Evolutionary conservation across 176 grass and related monocot species (phyloP).

Genomic region (Ensete ventricosum): DNA sequence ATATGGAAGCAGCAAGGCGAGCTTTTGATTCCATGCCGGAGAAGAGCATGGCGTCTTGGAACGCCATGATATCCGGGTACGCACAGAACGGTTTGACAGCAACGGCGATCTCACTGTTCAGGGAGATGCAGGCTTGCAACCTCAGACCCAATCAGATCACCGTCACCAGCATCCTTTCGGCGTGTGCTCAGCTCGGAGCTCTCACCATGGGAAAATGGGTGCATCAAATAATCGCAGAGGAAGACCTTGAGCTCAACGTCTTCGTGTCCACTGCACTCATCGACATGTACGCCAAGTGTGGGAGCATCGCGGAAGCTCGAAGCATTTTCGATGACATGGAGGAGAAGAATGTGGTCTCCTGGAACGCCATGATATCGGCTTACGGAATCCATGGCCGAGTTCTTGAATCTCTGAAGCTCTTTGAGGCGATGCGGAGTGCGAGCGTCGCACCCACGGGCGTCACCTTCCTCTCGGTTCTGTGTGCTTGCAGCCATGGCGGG

Average conservation of each 20-base stretch:
- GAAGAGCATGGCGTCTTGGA: slow-evolving; percentile 22
- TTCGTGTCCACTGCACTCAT: slow-evolving; percentile 21
- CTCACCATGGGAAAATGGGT: slow-evolving; percentile 24
- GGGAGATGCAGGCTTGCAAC: slow-evolving; percentile 21
- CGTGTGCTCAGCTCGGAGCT: slow-evolving; percentile 23
- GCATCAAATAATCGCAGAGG: slow-evolving; percentile 16
- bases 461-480: slow-evolving; percentile 17
- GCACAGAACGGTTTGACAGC: slow-evolving; percentile 25
- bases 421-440: slow-evolving; percentile 14
- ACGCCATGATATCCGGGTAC: slow-evolving; percentile 30
- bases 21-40: slow-evolving; percentile 13
- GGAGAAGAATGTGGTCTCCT: slow-evolving; percentile 27
- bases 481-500: slow-evolving; percentile 26
- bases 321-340: slow-evolving; percentile 18
- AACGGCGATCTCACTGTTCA: slow-evolving; percentile 20
- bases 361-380: slow-evolving; percentile 26
- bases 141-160: slow-evolving; percentile 17
- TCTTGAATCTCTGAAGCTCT: slow-evolving; percentile 17
- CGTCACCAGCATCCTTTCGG: slow-evolving; percentile 20
- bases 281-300: slow-evolving; percentile 26
- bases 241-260: slow-evolving; percentile 20
- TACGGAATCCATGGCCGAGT: slow-evolving; percentile 24
- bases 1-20: slow-evolving; percentile 18
- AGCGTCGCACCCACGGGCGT: slow-evolving; percentile 12
- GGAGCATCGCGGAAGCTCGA: slow-evolving; percentile 11